Conservation (phyloP, 1,139 yeast species). For the Blastobotrys proliferans region DNA sequence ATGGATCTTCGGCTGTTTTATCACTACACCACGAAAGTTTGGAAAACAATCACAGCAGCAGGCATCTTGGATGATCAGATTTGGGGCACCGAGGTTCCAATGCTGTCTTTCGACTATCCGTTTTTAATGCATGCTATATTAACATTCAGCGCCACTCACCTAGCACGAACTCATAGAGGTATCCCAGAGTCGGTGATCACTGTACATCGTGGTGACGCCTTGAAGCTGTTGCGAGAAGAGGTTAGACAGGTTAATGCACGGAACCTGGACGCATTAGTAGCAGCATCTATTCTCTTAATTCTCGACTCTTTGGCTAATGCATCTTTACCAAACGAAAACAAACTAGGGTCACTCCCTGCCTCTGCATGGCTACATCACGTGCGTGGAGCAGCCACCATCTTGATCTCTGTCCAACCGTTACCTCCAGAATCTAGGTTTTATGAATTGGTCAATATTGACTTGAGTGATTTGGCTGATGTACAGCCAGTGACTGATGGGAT, state of each 20-base stretch:
- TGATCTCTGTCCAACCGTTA: conserved; percentile 92
- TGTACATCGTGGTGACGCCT: conserved; percentile 81
- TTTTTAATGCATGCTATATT: conserved; percentile 87
- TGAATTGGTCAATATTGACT: conserved; percentile 49
- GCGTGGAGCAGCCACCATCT: conserved; percentile 91
- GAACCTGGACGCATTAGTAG: conserved; percentile 89
- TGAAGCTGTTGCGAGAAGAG: conserved; percentile 74
- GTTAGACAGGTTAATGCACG: conserved; percentile 77
- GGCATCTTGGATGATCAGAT: conserved; percentile 84
- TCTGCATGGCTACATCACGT: conserved; percentile 97
- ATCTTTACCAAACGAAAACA: conserved; percentile 51
- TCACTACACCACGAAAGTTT: conserved; percentile 80
- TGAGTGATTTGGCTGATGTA: conserved; percentile 58
- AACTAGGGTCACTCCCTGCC: conserved; percentile 61
- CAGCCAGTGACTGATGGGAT: conserved; percentile 37
- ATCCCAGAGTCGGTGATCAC: conserved; percentile 75
- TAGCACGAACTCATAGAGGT: conserved; percentile 58
- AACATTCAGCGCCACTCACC: conserved; percentile 89
- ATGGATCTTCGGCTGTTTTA: conserved; percentile 77
- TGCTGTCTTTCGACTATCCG: conserved; percentile 82
- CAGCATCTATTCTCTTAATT: conserved; percentile 80
- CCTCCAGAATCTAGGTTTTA: conserved; percentile 54
- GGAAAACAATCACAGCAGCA: conserved; percentile 83
- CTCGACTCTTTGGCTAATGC: conserved; percentile 96
- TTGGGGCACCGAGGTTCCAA: conserved; percentile 86